Percentiles rank a stretch among this genome's conserved stretches.
Conservation (phyloP, 1,284 basidiomycete genomes). For the Neonothopanus nambi region DNA sequence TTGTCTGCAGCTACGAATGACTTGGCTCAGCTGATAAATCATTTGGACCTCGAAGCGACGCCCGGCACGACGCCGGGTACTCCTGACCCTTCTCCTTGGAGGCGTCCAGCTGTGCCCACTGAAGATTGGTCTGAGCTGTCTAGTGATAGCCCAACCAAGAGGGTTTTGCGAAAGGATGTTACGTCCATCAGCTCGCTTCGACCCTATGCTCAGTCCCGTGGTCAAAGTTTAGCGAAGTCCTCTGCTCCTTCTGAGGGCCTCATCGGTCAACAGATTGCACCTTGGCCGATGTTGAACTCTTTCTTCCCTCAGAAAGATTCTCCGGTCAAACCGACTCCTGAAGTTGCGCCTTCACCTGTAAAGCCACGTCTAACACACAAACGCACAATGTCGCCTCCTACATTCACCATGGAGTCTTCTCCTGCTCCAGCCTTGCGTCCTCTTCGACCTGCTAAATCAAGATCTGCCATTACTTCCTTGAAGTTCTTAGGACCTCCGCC, state of each 20-base stretch:
- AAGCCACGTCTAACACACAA: constrained; percentile 40
- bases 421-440: constrained; percentile 58
- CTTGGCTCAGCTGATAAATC: constrained; percentile 71
- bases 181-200: constrained; percentile 58
- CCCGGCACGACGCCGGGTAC: constrained; percentile 35
- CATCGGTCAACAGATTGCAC: constrained; percentile 63
- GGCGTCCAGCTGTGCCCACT: neutral
- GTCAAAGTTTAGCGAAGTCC: constrained; percentile 23
- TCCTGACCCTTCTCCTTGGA: constrained; percentile 11
- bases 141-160: constrained; percentile 39
- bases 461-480: constrained; percentile 19
- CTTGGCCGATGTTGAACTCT: constrained; percentile 56
- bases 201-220: constrained; percentile 55
- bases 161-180: constrained; percentile 37
- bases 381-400: constrained; percentile 51
- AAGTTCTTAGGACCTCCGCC: constrained; percentile 24
- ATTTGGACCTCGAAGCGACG: constrained; percentile 72
- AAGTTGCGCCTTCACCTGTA: neutral
- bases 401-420: constrained; percentile 42
- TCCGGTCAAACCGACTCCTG: constrained; percentile 20
- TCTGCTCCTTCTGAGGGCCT: constrained; percentile 22
- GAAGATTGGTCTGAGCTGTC: neutral
- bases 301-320: constrained; percentile 46
- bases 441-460: constrained; percentile 48
- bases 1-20: constrained; percentile 77